phyloP scores from a whole-genome alignment of 805 yeast genomes.

The Phaffomyces opuntiae region DNA sequence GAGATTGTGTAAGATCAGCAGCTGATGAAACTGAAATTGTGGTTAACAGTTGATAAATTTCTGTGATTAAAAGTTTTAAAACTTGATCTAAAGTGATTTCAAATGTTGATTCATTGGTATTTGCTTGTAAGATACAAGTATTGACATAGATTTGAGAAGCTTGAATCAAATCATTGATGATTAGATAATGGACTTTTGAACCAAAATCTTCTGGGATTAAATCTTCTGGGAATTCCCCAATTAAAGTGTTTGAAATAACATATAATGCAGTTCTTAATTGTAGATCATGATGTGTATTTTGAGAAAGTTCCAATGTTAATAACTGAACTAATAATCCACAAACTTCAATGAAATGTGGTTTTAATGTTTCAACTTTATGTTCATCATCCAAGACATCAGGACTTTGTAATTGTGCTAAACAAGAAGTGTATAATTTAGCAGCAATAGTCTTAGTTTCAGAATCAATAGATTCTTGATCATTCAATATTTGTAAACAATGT shows the following conservation, averaged over 20 bases:
- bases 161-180: conserved; percentile 11
- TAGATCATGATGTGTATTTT: conserved; percentile 7
- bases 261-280: conserved; percentile 13
- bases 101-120: conserved; percentile 10
- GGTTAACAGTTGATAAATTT: conserved; percentile 28
- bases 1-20: conserved; percentile 5
- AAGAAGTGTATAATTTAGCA: conserved; percentile 44
- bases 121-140: conserved; percentile 10
- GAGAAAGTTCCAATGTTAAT: conserved; percentile 7
- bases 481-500: conserved; percentile 39
- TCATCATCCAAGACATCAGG: conserved; percentile 38
- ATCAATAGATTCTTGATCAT: conserved; percentile 12
- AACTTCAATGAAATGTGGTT: conserved; percentile 18
- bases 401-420: conserved; percentile 45
- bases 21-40: conserved; percentile 9
- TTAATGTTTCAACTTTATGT: conserved; percentile 25
- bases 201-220: conserved; percentile 12
- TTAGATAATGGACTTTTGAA: conserved; percentile 3
- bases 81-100: conserved; percentile 7
- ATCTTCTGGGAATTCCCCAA: conserved; percentile 20
- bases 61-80: conserved; percentile 24
- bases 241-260: conserved; percentile 11
- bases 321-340: conserved; percentile 6
- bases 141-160: conserved; percentile 8
- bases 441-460: conserved; percentile 39